These are phyloP conservation scores for Chimonanthus praecox DNA, from an alignment of 164 flowering plant species.

Conservation along the genomic window DNA sequence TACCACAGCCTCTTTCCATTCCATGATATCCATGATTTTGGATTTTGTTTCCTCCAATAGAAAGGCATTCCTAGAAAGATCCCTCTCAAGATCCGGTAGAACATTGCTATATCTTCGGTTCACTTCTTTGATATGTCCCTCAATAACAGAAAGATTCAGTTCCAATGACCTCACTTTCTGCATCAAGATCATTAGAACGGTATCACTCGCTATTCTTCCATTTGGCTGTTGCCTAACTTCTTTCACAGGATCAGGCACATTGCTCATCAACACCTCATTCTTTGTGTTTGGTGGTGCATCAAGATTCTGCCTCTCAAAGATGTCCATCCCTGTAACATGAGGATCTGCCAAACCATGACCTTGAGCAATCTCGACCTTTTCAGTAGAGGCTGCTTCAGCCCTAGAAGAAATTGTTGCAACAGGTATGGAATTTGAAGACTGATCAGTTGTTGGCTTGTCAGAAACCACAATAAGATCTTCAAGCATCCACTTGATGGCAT, in stretches of 20 bases:
- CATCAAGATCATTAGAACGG: constrained; percentile 73
- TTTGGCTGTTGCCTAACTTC: constrained; percentile 47
- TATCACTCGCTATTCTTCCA: constrained; percentile 65
- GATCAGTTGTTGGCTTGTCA: constrained; percentile 25
- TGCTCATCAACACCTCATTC: constrained; percentile 20
- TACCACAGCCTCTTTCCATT: constrained; percentile 64
- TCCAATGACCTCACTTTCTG: constrained; percentile 75
- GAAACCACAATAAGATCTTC: constrained; percentile 65
- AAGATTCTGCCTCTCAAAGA: constrained; percentile 23
- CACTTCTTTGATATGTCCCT: constrained; percentile 61
- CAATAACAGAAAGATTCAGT: constrained; percentile 57
- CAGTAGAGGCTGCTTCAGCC: constrained; percentile 16
- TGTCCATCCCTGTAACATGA: constrained; percentile 24
- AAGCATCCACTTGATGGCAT: constrained; percentile 78
- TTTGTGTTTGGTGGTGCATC: constrained; percentile 27
- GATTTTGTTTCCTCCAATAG: constrained; percentile 41
- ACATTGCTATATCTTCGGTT: constrained; percentile 43
- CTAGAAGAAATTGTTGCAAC: constrained; percentile 21
- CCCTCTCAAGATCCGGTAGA: constrained; percentile 51
- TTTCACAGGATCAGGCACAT: constrained; percentile 40
- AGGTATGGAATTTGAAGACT: constrained; percentile 25
- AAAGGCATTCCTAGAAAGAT: constrained; percentile 29
- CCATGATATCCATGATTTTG: constrained; percentile 42
- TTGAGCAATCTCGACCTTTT: constrained; percentile 18
- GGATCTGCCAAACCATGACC: constrained; percentile 19